Conservation (phyloP, 1,284 basidiomycete species). For the Anthracocystis setariae region DNA sequence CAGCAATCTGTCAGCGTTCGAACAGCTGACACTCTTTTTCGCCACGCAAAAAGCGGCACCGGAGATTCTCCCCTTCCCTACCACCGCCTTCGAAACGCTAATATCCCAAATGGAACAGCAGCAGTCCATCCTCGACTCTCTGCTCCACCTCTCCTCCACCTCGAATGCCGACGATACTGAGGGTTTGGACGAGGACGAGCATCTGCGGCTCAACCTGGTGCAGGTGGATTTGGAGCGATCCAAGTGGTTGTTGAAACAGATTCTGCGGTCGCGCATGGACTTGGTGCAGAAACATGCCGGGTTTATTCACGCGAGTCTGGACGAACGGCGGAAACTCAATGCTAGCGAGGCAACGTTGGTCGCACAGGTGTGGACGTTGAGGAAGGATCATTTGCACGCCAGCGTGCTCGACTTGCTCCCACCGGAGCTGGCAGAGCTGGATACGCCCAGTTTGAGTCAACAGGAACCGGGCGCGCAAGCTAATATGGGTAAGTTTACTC, state of each 20-base stretch:
- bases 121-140: constrained; percentile 55
- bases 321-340: constrained; percentile 43
- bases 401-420: constrained; percentile 57
- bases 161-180: neutral
- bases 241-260: constrained; percentile 60
- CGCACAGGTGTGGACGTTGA: constrained; percentile 45
- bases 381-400: constrained; percentile 40
- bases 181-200: constrained; percentile 59
- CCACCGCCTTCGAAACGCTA: constrained; percentile 17
- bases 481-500: constrained; percentile 52
- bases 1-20: constrained; percentile 13
- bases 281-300: constrained; percentile 54
- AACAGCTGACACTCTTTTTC: constrained; percentile 34
- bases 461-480: constrained; percentile 8
- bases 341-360: constrained; percentile 51
- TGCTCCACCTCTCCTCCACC: constrained; percentile 15
- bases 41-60: constrained; percentile 30
- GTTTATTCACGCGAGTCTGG: constrained; percentile 21
- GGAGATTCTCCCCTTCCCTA: constrained; percentile 42
- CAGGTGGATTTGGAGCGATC: constrained; percentile 63
- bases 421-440: constrained; percentile 47
- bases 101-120: constrained; percentile 55
- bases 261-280: constrained; percentile 51
- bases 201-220: constrained; percentile 62
- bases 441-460: constrained; percentile 30